Conservation (phyloP, 768 basidiomycete genomes). For the Solioccasus polychromus region DNA sequence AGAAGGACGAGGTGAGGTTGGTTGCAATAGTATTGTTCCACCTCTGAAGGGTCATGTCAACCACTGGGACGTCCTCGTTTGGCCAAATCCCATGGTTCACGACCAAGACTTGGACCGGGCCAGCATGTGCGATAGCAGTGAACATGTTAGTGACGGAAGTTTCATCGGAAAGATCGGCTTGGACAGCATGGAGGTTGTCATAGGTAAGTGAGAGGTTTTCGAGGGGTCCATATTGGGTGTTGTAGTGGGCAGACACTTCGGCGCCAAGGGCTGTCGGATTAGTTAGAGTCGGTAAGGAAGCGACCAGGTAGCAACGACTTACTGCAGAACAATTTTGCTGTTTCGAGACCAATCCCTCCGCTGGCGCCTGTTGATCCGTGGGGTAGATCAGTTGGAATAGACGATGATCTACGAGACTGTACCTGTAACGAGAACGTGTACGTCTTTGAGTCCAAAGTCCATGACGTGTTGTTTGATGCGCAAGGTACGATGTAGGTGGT, state of each 20-base stretch:
- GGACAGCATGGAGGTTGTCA: slow-evolving; percentile 34
- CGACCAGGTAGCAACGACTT: slow-evolving; percentile 23
- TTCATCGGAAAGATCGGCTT: slow-evolving; percentile 62
- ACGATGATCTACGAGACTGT: neutral
- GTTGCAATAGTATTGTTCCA: slow-evolving; percentile 61
- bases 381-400: neutral
- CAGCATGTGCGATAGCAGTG: slow-evolving; percentile 34
- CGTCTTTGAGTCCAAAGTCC: slow-evolving; percentile 57
- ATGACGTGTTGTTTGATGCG: slow-evolving; percentile 19
- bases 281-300: neutral
- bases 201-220: slow-evolving; percentile 35
- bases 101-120: slow-evolving; percentile 53
- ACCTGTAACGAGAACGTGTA: slow-evolving; percentile 74
- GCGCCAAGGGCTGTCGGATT: slow-evolving; percentile 58
- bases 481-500: neutral
- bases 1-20: slow-evolving; percentile 67
- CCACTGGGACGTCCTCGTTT: slow-evolving; percentile 44
- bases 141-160: slow-evolving; percentile 52
- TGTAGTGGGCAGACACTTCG: slow-evolving; percentile 70
- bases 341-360: slow-evolving; percentile 72
- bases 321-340: slow-evolving; percentile 56
- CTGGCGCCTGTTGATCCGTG: slow-evolving; percentile 52
- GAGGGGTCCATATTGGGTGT: slow-evolving; percentile 45
- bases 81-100: slow-evolving; percentile 63
- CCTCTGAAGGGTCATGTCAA: slow-evolving; percentile 55